Evolutionary conservation across 768 basidiomycete genomes (phyloP), one percentile per base, ranked within the genome.

Genomic region (Dioszegia crocea): DNA sequence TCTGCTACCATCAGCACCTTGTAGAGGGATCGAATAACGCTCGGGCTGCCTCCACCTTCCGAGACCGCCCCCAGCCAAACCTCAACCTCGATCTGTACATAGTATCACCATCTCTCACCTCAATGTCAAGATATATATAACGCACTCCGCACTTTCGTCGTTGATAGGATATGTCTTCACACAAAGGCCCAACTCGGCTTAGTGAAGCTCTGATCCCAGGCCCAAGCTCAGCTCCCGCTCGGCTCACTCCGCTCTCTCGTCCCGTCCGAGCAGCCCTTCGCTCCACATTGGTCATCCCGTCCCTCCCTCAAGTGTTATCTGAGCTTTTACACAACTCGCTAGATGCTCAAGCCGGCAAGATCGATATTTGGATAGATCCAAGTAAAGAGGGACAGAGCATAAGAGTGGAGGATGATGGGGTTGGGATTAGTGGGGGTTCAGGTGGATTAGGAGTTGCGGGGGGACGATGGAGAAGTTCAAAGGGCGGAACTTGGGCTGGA

Each of bases 241-340:
- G 26, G 49, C 69, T 78, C 45, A 41, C 57, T 0, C 75, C 78
- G 19, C 83, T 94, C 30, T 81, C 87, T 44, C 73, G 68, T 17
- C 78, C 65, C 0, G 89, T 88, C 5, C 85, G 84, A 44, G 80
- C 84, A 21, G 84, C 81, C 66, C 80, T 98, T 44, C 85, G 93
- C 41, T 92, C 91, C 1, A 84, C 88, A 0, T 84, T 89, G 68
- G 85, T 93, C 62, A 78, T 98, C 59, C 90, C 90, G 0, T 88
- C 90, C 4, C 72, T 96, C 26, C 81, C 87, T 8, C 85, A 88
- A 71, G 80, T 93, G 57, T 79, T 93, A 21, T 86, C 85, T 1
- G 91, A 97, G 76, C 83, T 98, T 33, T 75, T 92, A 11, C 92
- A 93, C 74, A 98, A 98, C 74, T 82, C 89, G 2, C 80, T 97